Conservation (phyloP, 2,329 filamentous ascomycete species). For the Chrysoporthe deuterocubensis region DNA sequence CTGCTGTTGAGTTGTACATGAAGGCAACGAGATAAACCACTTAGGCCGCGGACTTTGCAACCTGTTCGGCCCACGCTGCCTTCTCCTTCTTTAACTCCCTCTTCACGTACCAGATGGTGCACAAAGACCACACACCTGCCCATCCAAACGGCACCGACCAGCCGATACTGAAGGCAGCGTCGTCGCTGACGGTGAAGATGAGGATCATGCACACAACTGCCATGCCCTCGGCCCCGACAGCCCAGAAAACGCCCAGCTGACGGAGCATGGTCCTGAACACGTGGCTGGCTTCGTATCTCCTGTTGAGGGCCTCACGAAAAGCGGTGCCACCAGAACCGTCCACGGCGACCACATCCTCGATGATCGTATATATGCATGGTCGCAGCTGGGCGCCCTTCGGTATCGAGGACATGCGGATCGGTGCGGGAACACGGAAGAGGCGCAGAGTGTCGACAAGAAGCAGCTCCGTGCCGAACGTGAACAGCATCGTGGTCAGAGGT, state of each 20-base stretch:
- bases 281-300: constrained; percentile 57
- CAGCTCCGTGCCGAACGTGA: constrained; percentile 49
- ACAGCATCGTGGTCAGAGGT: constrained; percentile 55
- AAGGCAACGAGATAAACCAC: neutral
- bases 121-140: constrained; percentile 33
- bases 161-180: constrained; percentile 33
- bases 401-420: constrained; percentile 67
- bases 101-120: constrained; percentile 35
- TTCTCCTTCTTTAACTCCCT: constrained; percentile 34
- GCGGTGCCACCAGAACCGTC: constrained; percentile 63
- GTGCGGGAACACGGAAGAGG: constrained; percentile 45
- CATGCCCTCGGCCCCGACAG: constrained; percentile 45
- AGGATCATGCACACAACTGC: constrained; percentile 32
- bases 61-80: constrained; percentile 35
- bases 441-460: constrained; percentile 46
- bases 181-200: constrained; percentile 33
- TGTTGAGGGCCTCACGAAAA: constrained; percentile 54
- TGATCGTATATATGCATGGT: constrained; percentile 66
- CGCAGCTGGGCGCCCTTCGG: constrained; percentile 62
- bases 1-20: neutral
- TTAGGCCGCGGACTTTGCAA: constrained; percentile 16
- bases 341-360: constrained; percentile 70
- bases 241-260: constrained; percentile 62
- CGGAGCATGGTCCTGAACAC: constrained; percentile 58
- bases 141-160: constrained; percentile 35